Conservation (phyloP, 2,329 filamentous ascomycete species). For the Aspergillus sp. region DNA sequence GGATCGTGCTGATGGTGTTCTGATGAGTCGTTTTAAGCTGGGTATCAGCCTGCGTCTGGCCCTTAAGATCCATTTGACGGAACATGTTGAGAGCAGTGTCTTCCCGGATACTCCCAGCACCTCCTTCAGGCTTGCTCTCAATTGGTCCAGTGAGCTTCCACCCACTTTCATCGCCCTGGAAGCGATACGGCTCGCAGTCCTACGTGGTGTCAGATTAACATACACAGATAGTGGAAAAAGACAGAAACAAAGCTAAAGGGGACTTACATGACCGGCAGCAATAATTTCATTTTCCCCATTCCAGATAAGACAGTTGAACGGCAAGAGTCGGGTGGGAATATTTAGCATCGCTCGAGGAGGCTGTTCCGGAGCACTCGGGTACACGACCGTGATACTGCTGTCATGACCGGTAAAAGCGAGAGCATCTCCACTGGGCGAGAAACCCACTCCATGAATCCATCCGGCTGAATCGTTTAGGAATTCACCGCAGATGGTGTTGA, state of each 20-base stretch:
- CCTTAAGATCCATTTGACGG: constrained; percentile 96
- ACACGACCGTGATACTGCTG: constrained; percentile 93
- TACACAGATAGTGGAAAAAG: background rate
- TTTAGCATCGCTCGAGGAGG: constrained; percentile 84
- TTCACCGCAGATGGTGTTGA: constrained; percentile 97
- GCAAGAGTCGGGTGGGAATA: constrained; percentile 80
- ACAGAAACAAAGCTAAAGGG: background rate
- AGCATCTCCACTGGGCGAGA: constrained; percentile 87
- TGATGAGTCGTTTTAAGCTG: constrained; percentile 94
- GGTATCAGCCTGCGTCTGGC: constrained; percentile 84
- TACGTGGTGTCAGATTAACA: constrained; percentile 14
- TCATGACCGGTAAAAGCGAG: constrained; percentile 92
- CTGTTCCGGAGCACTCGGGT: constrained; percentile 84
- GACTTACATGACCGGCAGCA: constrained; percentile 72
- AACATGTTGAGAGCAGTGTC: constrained; percentile 98
- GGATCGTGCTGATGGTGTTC: constrained; percentile 84
- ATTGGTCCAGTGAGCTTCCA: constrained; percentile 81
- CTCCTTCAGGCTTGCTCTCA: constrained; percentile 63
- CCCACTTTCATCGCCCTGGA: constrained; percentile 68
- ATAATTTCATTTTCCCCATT: constrained; percentile 87
- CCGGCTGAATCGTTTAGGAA: constrained; percentile 93
- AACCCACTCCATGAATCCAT: constrained; percentile 90
- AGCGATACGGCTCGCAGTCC: constrained; percentile 79
- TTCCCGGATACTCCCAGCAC: constrained; percentile 59
- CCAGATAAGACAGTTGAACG: constrained; percentile 91